Conservation (phyloP, 306 rosid genomes). For the Sophora flavescens region DNA sequence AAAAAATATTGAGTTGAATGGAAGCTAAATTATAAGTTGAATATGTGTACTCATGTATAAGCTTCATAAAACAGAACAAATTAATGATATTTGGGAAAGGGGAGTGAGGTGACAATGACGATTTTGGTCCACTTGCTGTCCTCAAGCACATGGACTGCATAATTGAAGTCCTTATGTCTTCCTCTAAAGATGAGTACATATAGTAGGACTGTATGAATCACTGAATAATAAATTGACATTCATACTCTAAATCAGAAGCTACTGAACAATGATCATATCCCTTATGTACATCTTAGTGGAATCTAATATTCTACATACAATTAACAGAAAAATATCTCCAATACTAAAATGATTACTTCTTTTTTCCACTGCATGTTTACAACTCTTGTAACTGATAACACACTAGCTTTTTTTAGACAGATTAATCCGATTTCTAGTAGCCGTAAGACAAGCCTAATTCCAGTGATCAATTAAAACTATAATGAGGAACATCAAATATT, state of each 20-base stretch:
- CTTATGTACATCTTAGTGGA: conserved; percentile 2
- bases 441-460: conserved; percentile 8
- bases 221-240: not conserved
- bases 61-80: not conserved
- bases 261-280: conserved; percentile 4
- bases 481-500: conserved; percentile 40
- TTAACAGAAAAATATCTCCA: not conserved
- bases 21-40: conserved; percentile 20
- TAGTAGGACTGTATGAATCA: not conserved
- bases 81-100: not conserved
- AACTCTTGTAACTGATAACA: not conserved
- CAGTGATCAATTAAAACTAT: conserved; percentile 21
- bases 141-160: conserved; percentile 5
- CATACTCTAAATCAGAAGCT: conserved; percentile 20
- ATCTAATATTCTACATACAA: not conserved
- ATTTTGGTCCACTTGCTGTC: not conserved
- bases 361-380: not conserved
- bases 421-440: not conserved
- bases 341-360: conserved; percentile 8
- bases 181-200: conserved; percentile 19
- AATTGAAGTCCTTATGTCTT: conserved; percentile 3
- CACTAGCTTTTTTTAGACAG: not conserved
- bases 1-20: conserved; percentile 6
- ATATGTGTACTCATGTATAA: not conserved
- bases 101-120: not conserved